Percentiles rank a stretch among this genome's conserved stretches.
Evolutionary conservation across 2,329 filamentous ascomycete genomes (phyloP).

Genomic region (Diplodia seriata): DNA sequence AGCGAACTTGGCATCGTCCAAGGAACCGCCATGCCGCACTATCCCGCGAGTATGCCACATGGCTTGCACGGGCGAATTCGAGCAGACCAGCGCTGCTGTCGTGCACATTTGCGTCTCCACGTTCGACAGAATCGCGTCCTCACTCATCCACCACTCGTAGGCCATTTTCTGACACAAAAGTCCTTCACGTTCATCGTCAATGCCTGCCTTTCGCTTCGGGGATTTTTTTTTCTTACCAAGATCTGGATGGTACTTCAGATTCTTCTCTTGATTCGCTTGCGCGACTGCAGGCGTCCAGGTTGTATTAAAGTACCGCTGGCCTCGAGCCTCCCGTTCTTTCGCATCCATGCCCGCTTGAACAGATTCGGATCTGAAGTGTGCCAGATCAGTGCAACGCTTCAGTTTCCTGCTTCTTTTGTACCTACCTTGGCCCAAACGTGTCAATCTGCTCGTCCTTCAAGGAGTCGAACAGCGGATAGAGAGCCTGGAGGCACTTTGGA

Average conservation of each 20-base stretch:
- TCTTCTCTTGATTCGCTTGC: slow-evolving; percentile 2
- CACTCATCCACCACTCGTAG: slow-evolving; percentile 20
- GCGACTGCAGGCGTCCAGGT: slow-evolving; percentile 1
- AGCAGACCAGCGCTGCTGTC: slow-evolving; percentile 3
- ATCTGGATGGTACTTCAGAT: slow-evolving; percentile 12
- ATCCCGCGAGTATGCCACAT: slow-evolving; percentile 5
- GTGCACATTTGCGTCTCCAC: slow-evolving; percentile 19
- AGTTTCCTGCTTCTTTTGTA: not conserved
- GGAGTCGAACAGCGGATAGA: not conserved
- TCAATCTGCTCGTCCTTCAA: slow-evolving; percentile 4
- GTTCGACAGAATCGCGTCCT: slow-evolving; percentile 5
- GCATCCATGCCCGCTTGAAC: not conserved
- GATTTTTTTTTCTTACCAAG: not conserved
- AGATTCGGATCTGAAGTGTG: not conserved
- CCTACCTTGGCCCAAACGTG: not conserved
- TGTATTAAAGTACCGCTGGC: not conserved
- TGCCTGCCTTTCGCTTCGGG: not conserved
- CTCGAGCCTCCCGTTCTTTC: not conserved
- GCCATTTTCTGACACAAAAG: not conserved
- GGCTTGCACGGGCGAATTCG: not conserved
- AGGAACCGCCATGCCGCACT: not conserved
- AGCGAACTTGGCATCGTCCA: not conserved
- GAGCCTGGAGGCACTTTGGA: not conserved
- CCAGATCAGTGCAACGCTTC: not conserved
- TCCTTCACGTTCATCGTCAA: not conserved